Base-by-base conservation (phyloP, 352 stramenopile species). In the Phytophthora tubulina region DNA sequence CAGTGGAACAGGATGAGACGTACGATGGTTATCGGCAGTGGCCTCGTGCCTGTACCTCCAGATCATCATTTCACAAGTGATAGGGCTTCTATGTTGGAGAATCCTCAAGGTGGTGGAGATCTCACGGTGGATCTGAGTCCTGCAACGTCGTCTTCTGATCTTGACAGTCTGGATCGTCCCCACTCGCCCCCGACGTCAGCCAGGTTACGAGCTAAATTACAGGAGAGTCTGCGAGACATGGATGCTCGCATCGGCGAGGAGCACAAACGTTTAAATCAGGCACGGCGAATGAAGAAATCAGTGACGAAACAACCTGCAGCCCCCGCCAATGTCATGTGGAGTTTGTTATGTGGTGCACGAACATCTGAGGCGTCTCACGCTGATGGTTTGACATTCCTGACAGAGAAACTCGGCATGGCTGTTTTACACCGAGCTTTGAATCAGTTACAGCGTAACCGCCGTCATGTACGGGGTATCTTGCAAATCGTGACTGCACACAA, bases 401-500 rank as follows among this genome's bases (percentile, higher is more conserved):
- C 79, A 17, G 85, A 91, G 30, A 76, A 82, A 32, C 67, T 96
- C 2, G 72, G 81, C 0, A 65, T 92, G 15, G 75, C 84, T 8
- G 68, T 86, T 13, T 88, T 91, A 56, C 85, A 91, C 35, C 84
- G 89, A 31, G 83, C 83, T 6, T 61, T 95, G 42, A 96, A 96
- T 57, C 89, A 95, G 52, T 72, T 96, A 36, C 83, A 91, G 44
- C 86, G 89, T n/a, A 86, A 95, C 52, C 83, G 86, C 3, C 86
- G 88, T 0, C 87, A 96, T 49, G 79, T 95, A 32, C 69, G 80
- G 44, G 83, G 89, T 5, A 91, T 96, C 51, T 79, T 95, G 33
- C 81, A 96, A 75, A 94, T 95, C 38, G 84, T 95, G 53, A 89
- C 76, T 10, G 88, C 80, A 49, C 89, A 95, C 56, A 93, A 94